phyloP scores from a whole-genome alignment of 2,329 filamentous ascomycete species.

The Fonsecaea erecta region DNA sequence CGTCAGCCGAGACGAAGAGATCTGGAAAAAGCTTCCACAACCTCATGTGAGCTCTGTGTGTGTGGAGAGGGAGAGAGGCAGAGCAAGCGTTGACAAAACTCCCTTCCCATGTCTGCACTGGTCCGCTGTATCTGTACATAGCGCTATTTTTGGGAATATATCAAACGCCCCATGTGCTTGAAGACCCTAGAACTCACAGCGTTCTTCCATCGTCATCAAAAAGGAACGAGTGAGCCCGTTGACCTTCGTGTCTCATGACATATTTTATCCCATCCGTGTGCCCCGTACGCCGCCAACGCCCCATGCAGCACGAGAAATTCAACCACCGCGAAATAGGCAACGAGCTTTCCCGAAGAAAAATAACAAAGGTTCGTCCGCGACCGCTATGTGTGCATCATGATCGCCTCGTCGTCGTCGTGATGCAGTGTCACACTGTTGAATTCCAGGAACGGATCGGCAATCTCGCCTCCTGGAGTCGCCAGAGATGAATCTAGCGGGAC shows the following conservation, averaged over 20 bases:
- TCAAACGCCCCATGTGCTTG: constrained; percentile 26
- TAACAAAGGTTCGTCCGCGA: constrained; percentile 22
- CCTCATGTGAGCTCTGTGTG: too few species aligned
- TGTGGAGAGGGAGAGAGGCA: neutral
- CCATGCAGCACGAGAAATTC: constrained; percentile 12
- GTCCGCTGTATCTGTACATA: constrained; percentile 34
- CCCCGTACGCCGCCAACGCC: constrained; percentile 27
- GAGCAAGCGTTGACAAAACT: constrained; percentile 17
- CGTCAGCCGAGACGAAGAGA: neutral
- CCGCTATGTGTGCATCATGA: constrained; percentile 31
- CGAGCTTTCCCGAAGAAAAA: neutral
- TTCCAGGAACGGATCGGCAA: constrained; percentile 91
- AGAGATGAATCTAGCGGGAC: constrained; percentile 86
- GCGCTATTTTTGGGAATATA: constrained; percentile 23
- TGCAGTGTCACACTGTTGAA: constrained; percentile 98
- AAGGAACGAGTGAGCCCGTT: constrained; percentile 12
- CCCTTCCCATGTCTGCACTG: constrained; percentile 3
- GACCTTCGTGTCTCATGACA: constrained; percentile 1
- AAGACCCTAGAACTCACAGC: constrained; percentile 7
- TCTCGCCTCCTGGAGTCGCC: constrained; percentile 80
- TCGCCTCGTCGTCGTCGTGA: constrained; percentile 81
- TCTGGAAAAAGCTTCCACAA: neutral
- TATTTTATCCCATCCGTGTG: constrained; percentile 5
- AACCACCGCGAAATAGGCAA: neutral
- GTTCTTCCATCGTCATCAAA: constrained; percentile 7